phyloP scores from a whole-genome alignment of 2,329 filamentous ascomycete genomes.

The Pochonia chlamydosporia region DNA sequence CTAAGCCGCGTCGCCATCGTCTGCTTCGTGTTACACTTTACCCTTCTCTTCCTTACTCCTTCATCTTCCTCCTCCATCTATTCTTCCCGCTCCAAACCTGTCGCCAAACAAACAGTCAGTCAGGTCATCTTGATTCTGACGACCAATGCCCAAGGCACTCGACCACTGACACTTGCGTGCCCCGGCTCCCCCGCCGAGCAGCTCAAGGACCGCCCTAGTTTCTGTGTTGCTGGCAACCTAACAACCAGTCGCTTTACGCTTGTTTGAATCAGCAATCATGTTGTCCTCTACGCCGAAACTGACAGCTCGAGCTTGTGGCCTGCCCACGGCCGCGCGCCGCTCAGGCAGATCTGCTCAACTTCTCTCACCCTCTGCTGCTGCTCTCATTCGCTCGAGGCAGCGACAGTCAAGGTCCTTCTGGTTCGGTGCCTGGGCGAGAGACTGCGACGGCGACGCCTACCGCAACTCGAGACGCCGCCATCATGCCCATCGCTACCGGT shows the following conservation, averaged over 20 bases:
- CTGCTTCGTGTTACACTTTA: background rate
- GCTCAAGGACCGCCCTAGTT: background rate
- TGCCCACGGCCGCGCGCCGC: conserved; percentile 2
- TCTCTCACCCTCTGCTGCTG: background rate
- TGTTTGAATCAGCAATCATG: conserved; percentile 2
- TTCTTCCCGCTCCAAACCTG: background rate
- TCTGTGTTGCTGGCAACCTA: background rate
- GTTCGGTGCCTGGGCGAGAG: conserved; percentile 41
- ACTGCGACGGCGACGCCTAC: conserved; percentile 33
- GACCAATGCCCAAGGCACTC: conserved; percentile 1
- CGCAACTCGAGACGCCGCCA: conserved; percentile 39
- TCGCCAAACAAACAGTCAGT: background rate
- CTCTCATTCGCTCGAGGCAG: conserved; percentile 5
- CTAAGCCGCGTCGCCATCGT: conserved; percentile 1
- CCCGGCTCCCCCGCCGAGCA: conserved; percentile 1
- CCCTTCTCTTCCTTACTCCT: background rate
- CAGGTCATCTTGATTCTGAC: background rate
- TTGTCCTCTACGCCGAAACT: background rate
- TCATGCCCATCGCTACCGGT: conserved; percentile 37
- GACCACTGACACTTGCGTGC: conserved; percentile 1
- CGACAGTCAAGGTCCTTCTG: conserved; percentile 37
- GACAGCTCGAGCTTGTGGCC: background rate
- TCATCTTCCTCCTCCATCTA: background rate
- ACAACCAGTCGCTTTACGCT: background rate
- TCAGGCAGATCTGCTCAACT: conserved; percentile 2